phyloP scores from a whole-genome alignment of 495 filamentous ascomycete genomes.

The Penicillium chermesinum region DNA sequence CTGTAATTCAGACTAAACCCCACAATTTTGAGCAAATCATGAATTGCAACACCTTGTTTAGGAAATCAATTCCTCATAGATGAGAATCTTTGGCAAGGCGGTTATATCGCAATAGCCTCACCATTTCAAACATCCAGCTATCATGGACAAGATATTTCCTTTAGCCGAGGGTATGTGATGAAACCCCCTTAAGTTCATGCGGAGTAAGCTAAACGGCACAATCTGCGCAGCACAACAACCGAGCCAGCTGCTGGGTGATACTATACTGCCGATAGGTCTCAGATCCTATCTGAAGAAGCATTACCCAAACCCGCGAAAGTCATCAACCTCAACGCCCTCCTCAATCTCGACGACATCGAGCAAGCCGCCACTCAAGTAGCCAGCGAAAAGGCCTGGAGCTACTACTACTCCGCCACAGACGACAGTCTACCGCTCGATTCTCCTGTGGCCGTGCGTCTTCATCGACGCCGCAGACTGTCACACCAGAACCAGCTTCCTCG shows the following conservation, averaged over 20 bases:
- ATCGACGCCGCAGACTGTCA: slow-evolving; percentile 71
- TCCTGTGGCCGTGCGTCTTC: slow-evolving; percentile 84
- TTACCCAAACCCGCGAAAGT: slow-evolving; percentile 60
- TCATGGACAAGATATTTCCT: no score
- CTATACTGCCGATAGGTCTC: slow-evolving; percentile 67
- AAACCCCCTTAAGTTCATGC: no score
- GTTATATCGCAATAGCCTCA: no score
- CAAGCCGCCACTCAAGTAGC: slow-evolving; percentile 79
- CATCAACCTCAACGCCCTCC: no score
- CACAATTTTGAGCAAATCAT: no score
- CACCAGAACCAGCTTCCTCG: slow-evolving; percentile 65
- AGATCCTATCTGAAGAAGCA: slow-evolving; percentile 68
- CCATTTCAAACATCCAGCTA: no score
- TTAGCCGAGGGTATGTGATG: no score
- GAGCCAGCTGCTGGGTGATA: slow-evolving; percentile 7
- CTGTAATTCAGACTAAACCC: no score
- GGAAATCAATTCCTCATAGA: no score
- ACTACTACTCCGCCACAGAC: slow-evolving; percentile 93
- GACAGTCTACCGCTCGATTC: slow-evolving; percentile 77
- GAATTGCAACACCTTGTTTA: no score
- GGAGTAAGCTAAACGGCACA: no score
- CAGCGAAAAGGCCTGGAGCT: slow-evolving; percentile 95
- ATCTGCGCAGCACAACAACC: slow-evolving; percentile 1
- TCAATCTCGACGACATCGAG: slow-evolving; percentile 94
- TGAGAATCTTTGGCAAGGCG: no score